phyloP scores from a whole-genome alignment of 306 rosid species.

The Argentina anserina region DNA sequence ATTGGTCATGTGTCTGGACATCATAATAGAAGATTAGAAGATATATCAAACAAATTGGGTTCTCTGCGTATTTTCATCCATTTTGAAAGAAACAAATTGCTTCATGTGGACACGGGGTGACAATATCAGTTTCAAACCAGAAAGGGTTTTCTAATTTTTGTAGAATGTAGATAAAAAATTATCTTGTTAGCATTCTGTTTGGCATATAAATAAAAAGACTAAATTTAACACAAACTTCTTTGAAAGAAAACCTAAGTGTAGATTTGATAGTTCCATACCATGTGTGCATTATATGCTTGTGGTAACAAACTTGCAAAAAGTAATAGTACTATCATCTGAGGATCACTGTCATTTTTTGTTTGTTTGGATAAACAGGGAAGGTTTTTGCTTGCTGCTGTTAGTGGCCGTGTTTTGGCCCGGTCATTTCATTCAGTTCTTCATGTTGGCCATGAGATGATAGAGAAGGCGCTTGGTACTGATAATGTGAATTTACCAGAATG shows the following conservation, averaged over 20 bases:
- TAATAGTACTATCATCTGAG: background rate
- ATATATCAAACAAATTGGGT: background rate
- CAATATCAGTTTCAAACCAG: background rate
- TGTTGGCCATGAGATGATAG: conserved; percentile 90
- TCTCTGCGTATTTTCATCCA: too few relatives aligned
- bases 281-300: background rate
- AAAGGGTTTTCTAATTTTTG: background rate
- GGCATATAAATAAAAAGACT: background rate
- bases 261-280: background rate
- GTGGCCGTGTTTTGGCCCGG: conserved; percentile 93
- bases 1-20: background rate
- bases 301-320: background rate
- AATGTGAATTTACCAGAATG: conserved; percentile 59
- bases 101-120: background rate
- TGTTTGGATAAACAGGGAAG: conserved; percentile 62
- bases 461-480: conserved; percentile 75
- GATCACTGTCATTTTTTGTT: conserved; percentile 12
- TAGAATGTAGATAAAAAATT: background rate
- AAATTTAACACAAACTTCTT: background rate
- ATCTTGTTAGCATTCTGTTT: background rate
- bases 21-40: background rate
- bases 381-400: conserved; percentile 94
- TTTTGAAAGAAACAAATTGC: background rate
- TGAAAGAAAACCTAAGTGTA: background rate
- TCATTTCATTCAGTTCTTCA: conserved; percentile 93